Percentiles rank a stretch among this genome's conserved stretches.
These are phyloP conservation scores for Pelargonium australe DNA, from an alignment of 441 rosid genomes.

Conservation along the genomic window DNA sequence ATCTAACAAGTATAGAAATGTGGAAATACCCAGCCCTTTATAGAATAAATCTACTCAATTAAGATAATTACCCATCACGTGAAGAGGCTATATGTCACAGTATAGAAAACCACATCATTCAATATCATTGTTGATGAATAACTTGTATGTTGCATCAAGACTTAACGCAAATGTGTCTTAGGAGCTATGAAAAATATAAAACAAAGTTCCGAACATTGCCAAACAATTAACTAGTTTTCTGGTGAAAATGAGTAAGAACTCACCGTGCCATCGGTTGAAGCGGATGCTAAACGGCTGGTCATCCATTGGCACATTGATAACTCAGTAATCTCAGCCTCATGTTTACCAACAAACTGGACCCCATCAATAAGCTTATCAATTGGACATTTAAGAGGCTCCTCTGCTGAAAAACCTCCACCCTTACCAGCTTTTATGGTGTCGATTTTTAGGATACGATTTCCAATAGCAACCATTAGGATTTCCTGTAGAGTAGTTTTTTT, in stretches of 20 bases:
- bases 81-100: slow-evolving; percentile 1
- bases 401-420: slow-evolving; percentile 50
- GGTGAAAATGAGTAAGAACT: slow-evolving; percentile 26
- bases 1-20: background rate
- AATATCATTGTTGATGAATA: background rate
- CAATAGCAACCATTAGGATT: slow-evolving; percentile 68
- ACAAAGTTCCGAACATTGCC: background rate
- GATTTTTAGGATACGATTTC: slow-evolving; percentile 59
- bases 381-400: slow-evolving; percentile 65
- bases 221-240: background rate
- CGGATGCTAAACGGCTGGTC: slow-evolving; percentile 75
- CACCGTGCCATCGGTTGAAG: slow-evolving; percentile 85
- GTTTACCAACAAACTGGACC: slow-evolving; percentile 76
- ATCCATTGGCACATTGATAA: slow-evolving; percentile 90
- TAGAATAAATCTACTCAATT: background rate
- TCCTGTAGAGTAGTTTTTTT: slow-evolving; percentile 41
- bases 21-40: background rate
- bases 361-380: slow-evolving; percentile 66
- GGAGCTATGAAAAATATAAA: slow-evolving; percentile 5
- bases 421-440: slow-evolving; percentile 65
- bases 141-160: background rate
- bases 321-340: slow-evolving; percentile 81
- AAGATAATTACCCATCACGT: background rate
- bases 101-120: background rate
- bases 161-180: background rate